These are phyloP conservation scores for Elongisporangium senticosum DNA, from an alignment of 352 stramenopile species.

Conservation along the genomic window DNA sequence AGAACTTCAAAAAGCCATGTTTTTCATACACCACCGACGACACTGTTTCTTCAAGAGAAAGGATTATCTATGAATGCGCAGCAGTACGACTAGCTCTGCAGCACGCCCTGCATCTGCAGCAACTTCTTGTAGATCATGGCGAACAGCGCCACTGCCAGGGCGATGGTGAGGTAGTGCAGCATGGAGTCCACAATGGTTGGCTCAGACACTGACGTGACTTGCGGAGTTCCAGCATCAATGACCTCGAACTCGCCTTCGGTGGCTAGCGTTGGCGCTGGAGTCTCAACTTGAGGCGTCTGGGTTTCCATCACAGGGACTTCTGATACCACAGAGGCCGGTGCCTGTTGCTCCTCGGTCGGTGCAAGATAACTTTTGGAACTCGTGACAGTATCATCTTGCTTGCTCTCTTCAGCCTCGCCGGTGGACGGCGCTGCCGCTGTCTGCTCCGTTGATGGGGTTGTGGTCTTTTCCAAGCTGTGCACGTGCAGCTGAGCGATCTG, in stretches of 20 bases:
- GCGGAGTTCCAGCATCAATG: not conserved
- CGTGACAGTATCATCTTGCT: slow-evolving; percentile 1
- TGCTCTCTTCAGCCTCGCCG: not conserved
- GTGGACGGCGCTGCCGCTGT: not conserved
- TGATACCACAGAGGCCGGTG: not conserved
- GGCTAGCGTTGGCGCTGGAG: not conserved
- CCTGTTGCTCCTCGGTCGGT: slow-evolving; percentile 11
- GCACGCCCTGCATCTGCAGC: slow-evolving; percentile 64
- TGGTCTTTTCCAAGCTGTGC: slow-evolving; percentile 51
- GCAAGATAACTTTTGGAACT: slow-evolving; percentile 1
- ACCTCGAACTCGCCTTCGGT: not conserved
- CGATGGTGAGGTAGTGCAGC: slow-evolving; percentile 64
- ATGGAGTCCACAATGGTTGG: slow-evolving; percentile 51
- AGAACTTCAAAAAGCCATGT: too few relatives aligned
- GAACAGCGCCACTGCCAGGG: slow-evolving; percentile 60
- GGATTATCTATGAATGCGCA: not conserved
- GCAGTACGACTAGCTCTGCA: slow-evolving; percentile 15
- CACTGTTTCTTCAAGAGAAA: not conserved
- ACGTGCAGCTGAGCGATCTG: slow-evolving; percentile 82
- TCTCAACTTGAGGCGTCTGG: not conserved
- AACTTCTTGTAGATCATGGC: slow-evolving; percentile 77
- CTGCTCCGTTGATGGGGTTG: not conserved
- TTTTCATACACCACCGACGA: not conserved
- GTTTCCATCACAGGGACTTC: not conserved
- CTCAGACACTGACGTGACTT: slow-evolving; percentile 2